Evolutionary conservation across 176 grass and related monocot genomes (phyloP), one percentile per base, ranked within the genome.

Genomic region (Raddia guianensis): DNA sequence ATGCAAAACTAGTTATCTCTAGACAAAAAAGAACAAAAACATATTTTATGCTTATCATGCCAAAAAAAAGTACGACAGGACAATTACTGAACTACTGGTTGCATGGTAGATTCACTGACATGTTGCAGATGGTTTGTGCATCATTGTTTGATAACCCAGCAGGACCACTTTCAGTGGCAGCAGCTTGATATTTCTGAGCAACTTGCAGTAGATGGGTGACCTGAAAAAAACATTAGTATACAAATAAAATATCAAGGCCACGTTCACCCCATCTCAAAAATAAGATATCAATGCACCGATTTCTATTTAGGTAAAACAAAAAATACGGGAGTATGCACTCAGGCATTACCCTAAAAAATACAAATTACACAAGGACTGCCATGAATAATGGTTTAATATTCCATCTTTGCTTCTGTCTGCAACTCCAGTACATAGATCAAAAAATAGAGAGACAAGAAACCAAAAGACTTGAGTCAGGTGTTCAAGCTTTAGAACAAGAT

Each of bases 161-260:
- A 63, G 93, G 77, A 32, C 88, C 88, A 75, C 85, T 91, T 80
- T 86, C 91, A 82, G 37, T 84, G 8, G 63, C 80, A 82, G 77
- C 76, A 79, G 87, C 18, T 87, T 95, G 97, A 59, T 90, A 99
- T 85, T 95, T 99, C 72, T 96, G 93, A 73, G 90, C 89, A 92
- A 93, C 90, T 83, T 95, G 92, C 54, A 95, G 49, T 44, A 99
- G 70, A 55, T 99, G 89, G 44, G 78, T 91, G 68, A 99, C 93
- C 97, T 99, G 81, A 49, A 74, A 93, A 70, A 75, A 8, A 45
- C 19, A 83, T 20, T 63, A 81, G 40, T 21, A 63, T 15, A 8
- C 18, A 19, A 9, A 54, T 12, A 57, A 75, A 19, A 69, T 42
- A 27, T 27, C 27, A 27, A 55, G 37, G 37, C 37, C 4, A 5